These are phyloP conservation scores for Leccinum obscurum DNA, from an alignment of 768 basidiomycete species.

Conservation along the genomic window DNA sequence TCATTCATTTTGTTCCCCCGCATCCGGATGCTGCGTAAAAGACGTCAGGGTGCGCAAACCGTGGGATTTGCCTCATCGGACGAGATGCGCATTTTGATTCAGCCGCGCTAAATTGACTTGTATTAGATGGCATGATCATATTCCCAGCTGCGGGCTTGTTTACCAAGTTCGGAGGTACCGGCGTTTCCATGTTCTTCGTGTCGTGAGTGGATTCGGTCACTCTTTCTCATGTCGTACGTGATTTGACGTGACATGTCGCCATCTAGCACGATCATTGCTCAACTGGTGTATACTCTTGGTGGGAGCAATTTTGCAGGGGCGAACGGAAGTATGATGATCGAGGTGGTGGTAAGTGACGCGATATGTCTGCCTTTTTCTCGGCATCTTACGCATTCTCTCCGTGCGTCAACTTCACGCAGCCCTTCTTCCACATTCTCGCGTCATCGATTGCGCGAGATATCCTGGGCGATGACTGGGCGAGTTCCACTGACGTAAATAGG, in stretches of 20 bases:
- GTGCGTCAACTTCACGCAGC: slow-evolving; percentile 43
- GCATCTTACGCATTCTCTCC: background rate
- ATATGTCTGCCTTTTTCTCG: background rate
- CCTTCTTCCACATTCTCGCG: slow-evolving; percentile 94
- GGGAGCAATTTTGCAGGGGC: slow-evolving; percentile 89
- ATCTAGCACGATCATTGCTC: slow-evolving; percentile 68
- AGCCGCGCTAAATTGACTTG: slow-evolving; percentile 10
- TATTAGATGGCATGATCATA: slow-evolving; percentile 88
- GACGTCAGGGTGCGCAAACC: background rate
- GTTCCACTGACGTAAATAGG: slow-evolving; percentile 56
- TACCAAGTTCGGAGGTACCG: slow-evolving; percentile 76
- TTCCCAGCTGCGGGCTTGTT: slow-evolving; percentile 88
- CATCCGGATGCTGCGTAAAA: slow-evolving; percentile 10
- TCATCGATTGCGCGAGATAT: slow-evolving; percentile 70
- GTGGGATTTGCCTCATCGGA: background rate
- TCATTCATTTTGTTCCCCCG: background rate
- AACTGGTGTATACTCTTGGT: slow-evolving; percentile 81
- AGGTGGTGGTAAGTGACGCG: slow-evolving; percentile 74
- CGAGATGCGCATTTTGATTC: background rate
- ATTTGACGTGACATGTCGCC: background rate
- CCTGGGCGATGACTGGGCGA: slow-evolving; percentile 25
- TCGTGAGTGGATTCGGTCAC: slow-evolving; percentile 45
- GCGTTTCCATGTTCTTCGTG: slow-evolving; percentile 95
- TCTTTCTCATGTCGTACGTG: background rate
- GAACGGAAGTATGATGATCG: slow-evolving; percentile 98